Percentiles rank a stretch among this genome's conserved stretches.
Evolutionary conservation across 768 basidiomycete genomes (phyloP).

Genomic region (Pleurotus pulmonarius): DNA sequence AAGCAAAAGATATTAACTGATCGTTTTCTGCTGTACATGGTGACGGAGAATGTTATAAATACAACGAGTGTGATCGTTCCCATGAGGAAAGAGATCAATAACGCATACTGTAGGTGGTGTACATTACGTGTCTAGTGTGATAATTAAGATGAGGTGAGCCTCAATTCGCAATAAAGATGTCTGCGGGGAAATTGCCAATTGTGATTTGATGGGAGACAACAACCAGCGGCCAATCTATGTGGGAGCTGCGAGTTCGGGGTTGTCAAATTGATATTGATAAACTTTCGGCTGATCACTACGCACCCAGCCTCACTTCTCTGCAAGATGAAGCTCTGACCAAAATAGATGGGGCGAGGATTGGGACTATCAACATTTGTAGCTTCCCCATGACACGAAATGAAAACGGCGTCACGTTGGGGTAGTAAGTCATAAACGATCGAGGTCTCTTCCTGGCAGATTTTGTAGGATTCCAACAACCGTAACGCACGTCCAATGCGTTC

Average conservation of each 20-base stretch:
- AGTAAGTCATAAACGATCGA: conserved; percentile 7
- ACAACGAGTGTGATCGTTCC: background rate
- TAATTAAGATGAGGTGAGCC: background rate
- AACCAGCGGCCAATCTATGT: background rate
- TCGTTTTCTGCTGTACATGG: no score
- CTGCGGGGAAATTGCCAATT: conserved; percentile 1
- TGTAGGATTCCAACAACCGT: conserved; percentile 3
- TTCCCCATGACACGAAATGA: background rate
- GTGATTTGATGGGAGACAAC: conserved; percentile 4
- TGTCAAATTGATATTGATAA: background rate
- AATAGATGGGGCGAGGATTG: background rate
- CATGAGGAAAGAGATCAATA: background rate
- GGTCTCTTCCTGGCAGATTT: conserved; percentile 3
- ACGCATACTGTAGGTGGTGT: no score
- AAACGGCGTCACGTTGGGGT: background rate
- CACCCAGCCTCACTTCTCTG: background rate
- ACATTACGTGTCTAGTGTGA: no score
- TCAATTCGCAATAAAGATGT: background rate
- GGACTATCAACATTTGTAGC: background rate
- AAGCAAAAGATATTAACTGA: no score
- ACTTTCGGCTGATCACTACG: background rate
- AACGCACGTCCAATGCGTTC: conserved; percentile 4
- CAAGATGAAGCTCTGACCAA: conserved; percentile 5
- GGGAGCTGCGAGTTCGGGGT: background rate
- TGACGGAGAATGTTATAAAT: no score